Evolutionary conservation across 2,329 filamentous ascomycete genomes (phyloP).

Genomic region (Curvularia sp.): DNA sequence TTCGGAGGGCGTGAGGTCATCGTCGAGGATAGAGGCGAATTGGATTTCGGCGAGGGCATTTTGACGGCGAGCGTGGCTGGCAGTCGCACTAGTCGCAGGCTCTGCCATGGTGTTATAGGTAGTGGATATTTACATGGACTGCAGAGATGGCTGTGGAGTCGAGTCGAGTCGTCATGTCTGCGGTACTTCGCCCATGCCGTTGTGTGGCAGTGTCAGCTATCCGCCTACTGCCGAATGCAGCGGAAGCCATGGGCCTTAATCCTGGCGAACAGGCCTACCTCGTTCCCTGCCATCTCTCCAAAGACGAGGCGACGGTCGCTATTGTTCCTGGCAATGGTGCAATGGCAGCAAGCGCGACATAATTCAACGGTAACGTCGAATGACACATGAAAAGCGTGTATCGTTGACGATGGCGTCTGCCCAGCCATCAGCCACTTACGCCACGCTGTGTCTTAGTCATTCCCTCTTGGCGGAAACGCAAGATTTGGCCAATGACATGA

Average conservation of each 20-base stretch:
- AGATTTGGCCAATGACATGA: neutral
- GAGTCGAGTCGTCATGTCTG: constrained; percentile 26
- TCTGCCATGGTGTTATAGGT: constrained; percentile 32
- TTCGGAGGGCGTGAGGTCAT: constrained; percentile 55
- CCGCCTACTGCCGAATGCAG: constrained; percentile 33
- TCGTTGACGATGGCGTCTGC: constrained; percentile 8
- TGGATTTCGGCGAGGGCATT: constrained; percentile 54
- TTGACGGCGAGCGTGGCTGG: constrained; percentile 27
- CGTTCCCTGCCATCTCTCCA: neutral
- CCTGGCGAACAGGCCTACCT: constrained; percentile 16
- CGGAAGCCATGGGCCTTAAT: constrained; percentile 17
- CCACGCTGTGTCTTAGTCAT: constrained; percentile 9
- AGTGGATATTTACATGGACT: constrained; percentile 10
- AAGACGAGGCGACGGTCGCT: constrained; percentile 8
- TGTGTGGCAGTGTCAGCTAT: constrained; percentile 39
- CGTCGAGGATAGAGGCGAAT: constrained; percentile 51
- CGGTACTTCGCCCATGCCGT: constrained; percentile 25
- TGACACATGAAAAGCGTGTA: constrained; percentile 14
- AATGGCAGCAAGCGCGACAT: constrained; percentile 23
- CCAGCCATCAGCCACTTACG: constrained; percentile 11
- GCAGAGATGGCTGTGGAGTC: constrained; percentile 16
- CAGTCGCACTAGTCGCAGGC: constrained; percentile 11
- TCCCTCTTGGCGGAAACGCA: neutral
- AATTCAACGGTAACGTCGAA: constrained; percentile 8
- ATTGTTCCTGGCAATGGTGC: constrained; percentile 12